Evolutionary conservation across 306 rosid species (phyloP), one percentile per base, ranked within the genome.

Genomic region (Acacia acuminata): DNA sequence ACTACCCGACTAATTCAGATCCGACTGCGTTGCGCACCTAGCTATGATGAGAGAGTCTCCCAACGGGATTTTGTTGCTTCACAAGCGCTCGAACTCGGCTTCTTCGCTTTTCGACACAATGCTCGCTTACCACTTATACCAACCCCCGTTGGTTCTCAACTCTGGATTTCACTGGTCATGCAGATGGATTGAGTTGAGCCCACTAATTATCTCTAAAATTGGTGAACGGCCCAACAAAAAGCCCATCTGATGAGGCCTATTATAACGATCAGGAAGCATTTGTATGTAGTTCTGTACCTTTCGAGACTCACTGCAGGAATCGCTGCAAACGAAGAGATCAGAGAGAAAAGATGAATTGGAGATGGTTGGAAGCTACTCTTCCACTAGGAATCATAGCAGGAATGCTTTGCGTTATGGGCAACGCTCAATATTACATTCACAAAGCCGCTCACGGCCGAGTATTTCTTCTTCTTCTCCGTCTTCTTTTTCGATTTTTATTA

Each of bases 331-430:
- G 69, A 63, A 63, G 38, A 63, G 69, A 27, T 25, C 69, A 27
- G 69, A 34, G 42, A 27, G 36, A 53, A 16, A 55, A 8, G 80
- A 96, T 94, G 98, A 71, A 78, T 48, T 77, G 51, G 40, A 10
- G 7, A 1, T 71, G 76, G 76, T 32, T 44, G 38, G 76, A 94
- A 88, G 99, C 98, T 0, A 10, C 85, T 9, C 89, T 94, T 27
- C 99, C 97, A 4, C 86, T 96, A 0, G 99, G 97, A 83, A 96
- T 96, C 75, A 92, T 94, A 5, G 99, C 94, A 0, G 97, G 98
- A 79, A 90, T 94, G 97, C 91, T 96, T 2, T 96, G 99, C 64
- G 91, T 87, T 8, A 88, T 88, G 97, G 99, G 97, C 30, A 91
- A 91, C 83, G 91, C 92, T 89, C 99, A 92, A 84, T 96, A 91